phyloP scores from a whole-genome alignment of 2,329 filamentous ascomycete genomes.

The Colletotrichum tropicale region DNA sequence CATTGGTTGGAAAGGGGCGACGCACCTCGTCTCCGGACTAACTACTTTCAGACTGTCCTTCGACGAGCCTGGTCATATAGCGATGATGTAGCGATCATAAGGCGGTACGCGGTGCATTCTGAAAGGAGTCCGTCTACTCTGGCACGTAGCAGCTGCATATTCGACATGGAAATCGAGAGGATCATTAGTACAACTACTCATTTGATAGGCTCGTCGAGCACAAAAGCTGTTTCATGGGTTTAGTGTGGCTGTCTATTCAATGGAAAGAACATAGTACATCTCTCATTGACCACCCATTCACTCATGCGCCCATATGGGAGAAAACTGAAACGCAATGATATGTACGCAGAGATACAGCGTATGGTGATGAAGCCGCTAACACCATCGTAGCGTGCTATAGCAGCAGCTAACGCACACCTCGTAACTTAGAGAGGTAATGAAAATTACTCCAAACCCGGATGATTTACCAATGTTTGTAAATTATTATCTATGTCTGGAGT shows the following conservation, averaged over 20 bases:
- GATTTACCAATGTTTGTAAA: accelerated
- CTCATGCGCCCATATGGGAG: background rate
- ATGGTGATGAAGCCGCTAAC: background rate
- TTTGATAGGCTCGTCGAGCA: background rate
- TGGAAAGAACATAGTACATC: accelerated
- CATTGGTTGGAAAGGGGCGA: background rate
- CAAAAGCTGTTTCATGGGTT: background rate
- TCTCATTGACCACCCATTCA: background rate
- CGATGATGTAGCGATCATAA: background rate
- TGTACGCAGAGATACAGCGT: background rate
- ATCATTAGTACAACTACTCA: background rate
- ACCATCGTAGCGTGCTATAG: background rate
- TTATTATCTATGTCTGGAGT: accelerated
- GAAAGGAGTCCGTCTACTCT: background rate
- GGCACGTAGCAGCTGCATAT: background rate
- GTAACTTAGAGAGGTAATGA: background rate
- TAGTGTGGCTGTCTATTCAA: background rate
- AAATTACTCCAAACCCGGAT: accelerated
- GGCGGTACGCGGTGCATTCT: background rate
- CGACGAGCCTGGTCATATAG: background rate
- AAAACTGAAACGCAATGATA: background rate
- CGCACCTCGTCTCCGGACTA: background rate
- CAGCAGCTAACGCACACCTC: too few relatives aligned
- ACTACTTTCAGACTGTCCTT: background rate
- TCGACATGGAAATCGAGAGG: background rate